These are phyloP conservation scores for Pyricularia sp. DNA, from an alignment of 2,329 filamentous ascomycete species.

Conservation along the genomic window DNA sequence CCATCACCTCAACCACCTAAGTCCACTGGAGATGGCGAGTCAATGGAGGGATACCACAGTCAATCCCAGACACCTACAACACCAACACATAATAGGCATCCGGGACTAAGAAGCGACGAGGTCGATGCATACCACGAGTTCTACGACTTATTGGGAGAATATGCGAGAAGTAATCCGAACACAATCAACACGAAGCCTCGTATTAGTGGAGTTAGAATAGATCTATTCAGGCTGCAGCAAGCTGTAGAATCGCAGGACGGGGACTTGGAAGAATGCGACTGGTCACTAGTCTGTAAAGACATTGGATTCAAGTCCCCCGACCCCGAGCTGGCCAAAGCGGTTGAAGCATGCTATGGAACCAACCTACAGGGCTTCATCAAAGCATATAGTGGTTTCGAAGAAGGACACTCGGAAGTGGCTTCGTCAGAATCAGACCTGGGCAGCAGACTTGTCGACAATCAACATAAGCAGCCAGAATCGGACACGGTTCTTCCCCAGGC, in stretches of 20 bases:
- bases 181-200: neutral
- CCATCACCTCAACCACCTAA: neutral
- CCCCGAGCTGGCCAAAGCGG: neutral
- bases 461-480: neutral
- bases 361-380: neutral
- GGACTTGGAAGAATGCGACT: neutral
- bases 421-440: neutral
- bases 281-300: neutral
- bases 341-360: neutral
- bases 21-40: neutral
- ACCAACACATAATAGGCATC: neutral
- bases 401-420: neutral
- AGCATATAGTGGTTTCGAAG: neutral
- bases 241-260: neutral
- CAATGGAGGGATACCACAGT: neutral
- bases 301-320: neutral
- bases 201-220: neutral
- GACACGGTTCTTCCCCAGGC: neutral
- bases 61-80: neutral
- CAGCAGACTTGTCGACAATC: neutral
- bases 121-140: neutral
- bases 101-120: neutral
- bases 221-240: neutral
- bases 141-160: neutral
- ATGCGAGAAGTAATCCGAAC: neutral